A percentile compares a stretch with the other conserved stretches of the same genome.
phyloP scores from a whole-genome alignment of 257 asterid species.

The Jacaranda mimosifolia region DNA sequence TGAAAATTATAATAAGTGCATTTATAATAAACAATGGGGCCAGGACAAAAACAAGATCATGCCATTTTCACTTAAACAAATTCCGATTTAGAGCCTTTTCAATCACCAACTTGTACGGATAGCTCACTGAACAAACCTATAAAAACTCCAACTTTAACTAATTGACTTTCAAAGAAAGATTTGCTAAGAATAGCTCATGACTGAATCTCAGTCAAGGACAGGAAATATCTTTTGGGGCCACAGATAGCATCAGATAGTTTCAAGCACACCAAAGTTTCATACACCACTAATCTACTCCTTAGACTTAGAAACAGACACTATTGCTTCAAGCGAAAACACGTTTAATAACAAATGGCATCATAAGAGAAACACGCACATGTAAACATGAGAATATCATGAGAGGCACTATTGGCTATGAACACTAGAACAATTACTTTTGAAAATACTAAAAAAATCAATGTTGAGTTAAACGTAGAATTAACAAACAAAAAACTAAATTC shows the following conservation, averaged over 20 bases:
- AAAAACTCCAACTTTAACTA: neutral
- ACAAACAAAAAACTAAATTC: neutral
- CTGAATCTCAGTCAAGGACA: neutral
- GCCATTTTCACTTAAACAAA: neutral
- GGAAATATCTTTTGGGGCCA: neutral
- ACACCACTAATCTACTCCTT: neutral
- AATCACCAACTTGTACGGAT: constrained; percentile 3
- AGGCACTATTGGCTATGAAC: neutral
- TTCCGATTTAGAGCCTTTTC: neutral
- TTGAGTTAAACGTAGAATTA: neutral
- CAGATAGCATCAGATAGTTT: neutral
- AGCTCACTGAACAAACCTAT: constrained; percentile 9
- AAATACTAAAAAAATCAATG: neutral
- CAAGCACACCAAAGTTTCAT: constrained; percentile 14
- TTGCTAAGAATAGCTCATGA: neutral
- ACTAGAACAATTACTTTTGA: neutral
- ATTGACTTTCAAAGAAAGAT: neutral
- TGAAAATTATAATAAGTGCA: constrained; percentile 8
- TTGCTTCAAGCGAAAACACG: neutral
- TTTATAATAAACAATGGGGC: constrained; percentile 12
- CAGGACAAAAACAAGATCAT: constrained; percentile 9
- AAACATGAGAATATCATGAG: neutral
- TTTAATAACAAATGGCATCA: neutral
- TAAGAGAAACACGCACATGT: constrained; percentile 3
- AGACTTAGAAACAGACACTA: neutral